Conservation (phyloP, 495 filamentous ascomycete species). For the Penicillium malachiteum region DNA sequence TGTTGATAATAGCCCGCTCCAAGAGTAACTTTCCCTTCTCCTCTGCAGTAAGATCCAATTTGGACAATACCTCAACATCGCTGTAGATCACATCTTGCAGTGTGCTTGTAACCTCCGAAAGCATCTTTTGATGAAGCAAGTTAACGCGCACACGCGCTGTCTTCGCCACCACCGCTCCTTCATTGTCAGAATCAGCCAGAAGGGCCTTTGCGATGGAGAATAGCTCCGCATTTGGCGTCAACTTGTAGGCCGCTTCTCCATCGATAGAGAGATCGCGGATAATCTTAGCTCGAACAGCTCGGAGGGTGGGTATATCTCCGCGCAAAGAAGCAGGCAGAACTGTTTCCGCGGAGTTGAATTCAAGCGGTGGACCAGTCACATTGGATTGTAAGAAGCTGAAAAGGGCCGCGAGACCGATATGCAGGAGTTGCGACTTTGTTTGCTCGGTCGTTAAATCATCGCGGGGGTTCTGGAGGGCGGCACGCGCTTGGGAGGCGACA, state of each 20-base stretch:
- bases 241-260: slow-evolving; percentile 80
- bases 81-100: slow-evolving; percentile 59
- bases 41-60: slow-evolving; percentile 39
- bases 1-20: slow-evolving; percentile 79
- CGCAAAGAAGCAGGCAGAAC: slow-evolving; percentile 53
- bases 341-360: slow-evolving; percentile 48
- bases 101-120: slow-evolving; percentile 72
- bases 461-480: slow-evolving; percentile 18
- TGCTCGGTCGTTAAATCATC: slow-evolving; percentile 31
- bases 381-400: slow-evolving; percentile 87
- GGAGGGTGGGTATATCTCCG: slow-evolving; percentile 23
- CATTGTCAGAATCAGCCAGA: slow-evolving; percentile 30
- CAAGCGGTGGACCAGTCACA: slow-evolving; percentile 82
- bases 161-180: slow-evolving; percentile 39
- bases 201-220: slow-evolving; percentile 69
- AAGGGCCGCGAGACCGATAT: slow-evolving; percentile 69
- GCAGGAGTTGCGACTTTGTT: slow-evolving; percentile 46
- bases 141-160: slow-evolving; percentile 63
- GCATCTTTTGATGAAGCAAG: slow-evolving; percentile 83
- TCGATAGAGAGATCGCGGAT: slow-evolving; percentile 70
- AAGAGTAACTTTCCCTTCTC: slow-evolving; percentile 65
- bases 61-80: slow-evolving; percentile 43
- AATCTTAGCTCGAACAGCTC: slow-evolving; percentile 50
- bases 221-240: slow-evolving; percentile 79
- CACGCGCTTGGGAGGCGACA: slow-evolving; percentile 31